Percentiles rank a stretch among this genome's conserved stretches.
Conservation (phyloP, 225 moss, liverwort and hornwort species). For the Polytrichum formosum region DNA sequence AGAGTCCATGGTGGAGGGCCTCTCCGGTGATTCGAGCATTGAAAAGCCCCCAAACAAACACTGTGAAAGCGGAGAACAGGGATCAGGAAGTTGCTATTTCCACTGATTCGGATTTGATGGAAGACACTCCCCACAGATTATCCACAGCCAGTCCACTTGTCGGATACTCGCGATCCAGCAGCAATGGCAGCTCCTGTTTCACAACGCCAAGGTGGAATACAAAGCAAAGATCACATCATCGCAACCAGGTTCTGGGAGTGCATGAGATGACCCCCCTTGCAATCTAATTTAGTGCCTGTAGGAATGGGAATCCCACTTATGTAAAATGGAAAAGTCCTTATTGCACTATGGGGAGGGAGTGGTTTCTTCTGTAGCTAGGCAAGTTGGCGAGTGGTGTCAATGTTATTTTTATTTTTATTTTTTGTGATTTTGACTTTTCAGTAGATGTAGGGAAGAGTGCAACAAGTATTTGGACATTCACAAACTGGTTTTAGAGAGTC, state of each 20-base stretch:
- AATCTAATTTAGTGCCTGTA: conserved; percentile 18
- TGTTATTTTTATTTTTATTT: too few relatives aligned
- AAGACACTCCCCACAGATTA: conserved; percentile 43
- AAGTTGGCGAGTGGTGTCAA: too few relatives aligned
- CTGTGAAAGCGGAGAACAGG: conserved; percentile 12
- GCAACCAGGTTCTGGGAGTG: conserved; percentile 20
- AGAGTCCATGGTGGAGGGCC: conserved; percentile 45
- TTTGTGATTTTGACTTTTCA: too few relatives aligned
- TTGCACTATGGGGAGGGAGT: too few relatives aligned
- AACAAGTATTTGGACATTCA: too few relatives aligned
- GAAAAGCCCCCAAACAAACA: conserved; percentile 24
- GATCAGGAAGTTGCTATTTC: conserved; percentile 29
- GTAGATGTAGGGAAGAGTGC: too few relatives aligned
- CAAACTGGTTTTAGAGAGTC: too few relatives aligned
- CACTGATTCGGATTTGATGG: conserved; percentile 40
- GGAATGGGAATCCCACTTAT: too few relatives aligned
- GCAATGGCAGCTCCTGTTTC: conserved; percentile 59
- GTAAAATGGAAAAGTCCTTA: too few relatives aligned
- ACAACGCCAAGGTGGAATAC: conserved; percentile 52
- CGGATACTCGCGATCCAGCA: conserved; percentile 52
- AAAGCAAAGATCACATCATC: conserved; percentile 24
- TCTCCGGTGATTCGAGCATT: conserved; percentile 23
- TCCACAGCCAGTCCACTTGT: conserved; percentile 52
- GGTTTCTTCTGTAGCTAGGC: too few relatives aligned
- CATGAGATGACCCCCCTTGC: conserved; percentile 32